Base-by-base conservation (phyloP, 306 rosid species). In the Lablab purpureus region DNA sequence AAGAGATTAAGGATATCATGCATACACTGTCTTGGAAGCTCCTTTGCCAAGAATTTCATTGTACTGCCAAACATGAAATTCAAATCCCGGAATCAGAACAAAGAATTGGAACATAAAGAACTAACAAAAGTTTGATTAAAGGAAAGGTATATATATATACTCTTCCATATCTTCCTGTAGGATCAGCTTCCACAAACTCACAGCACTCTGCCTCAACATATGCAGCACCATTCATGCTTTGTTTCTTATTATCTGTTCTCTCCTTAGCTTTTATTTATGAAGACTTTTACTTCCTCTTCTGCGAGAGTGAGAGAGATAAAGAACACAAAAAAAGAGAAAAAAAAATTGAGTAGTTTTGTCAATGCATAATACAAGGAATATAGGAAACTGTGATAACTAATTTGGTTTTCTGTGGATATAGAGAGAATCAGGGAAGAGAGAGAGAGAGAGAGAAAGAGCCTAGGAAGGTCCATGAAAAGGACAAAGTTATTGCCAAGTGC, bases 151-250 rank as follows among this genome's bases (percentile, higher is more conserved):
- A 66, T 34, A 67, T 68, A 66, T 56, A 52, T 91, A 96, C 99
- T 89, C 99, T 88, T 90, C 99, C 98, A 86, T 96, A 96, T 96
- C 99, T 93, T 82, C 99, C 93, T 1, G 96, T 87, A 22, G 99
- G 99, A 91, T 96, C 99, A 87, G 90, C 90, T 86, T 96, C 99
- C 73, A 93, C 97, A 80, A 85, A 89, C 67, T 93, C 96, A 55
- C 89, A 79, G 89, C 59, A 65, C 45, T 82, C 93, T 71, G 80
- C 54, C 41, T 85, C 97, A 62, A 74, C 47, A 74, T 32, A 79
- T 73, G 84, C 37, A 88, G 83, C 45, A 88, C 49, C 88, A 79
- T 89, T 85, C 99, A 96, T 96, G 80, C 83, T 90, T 89, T 71
- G 43, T 60, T 56, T 28, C 8, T 71, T 73, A 60, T 63, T 58